These are phyloP conservation scores for Solanum aculeatissimum DNA, from an alignment of 305 asterid species.

Conservation along the genomic window DNA sequence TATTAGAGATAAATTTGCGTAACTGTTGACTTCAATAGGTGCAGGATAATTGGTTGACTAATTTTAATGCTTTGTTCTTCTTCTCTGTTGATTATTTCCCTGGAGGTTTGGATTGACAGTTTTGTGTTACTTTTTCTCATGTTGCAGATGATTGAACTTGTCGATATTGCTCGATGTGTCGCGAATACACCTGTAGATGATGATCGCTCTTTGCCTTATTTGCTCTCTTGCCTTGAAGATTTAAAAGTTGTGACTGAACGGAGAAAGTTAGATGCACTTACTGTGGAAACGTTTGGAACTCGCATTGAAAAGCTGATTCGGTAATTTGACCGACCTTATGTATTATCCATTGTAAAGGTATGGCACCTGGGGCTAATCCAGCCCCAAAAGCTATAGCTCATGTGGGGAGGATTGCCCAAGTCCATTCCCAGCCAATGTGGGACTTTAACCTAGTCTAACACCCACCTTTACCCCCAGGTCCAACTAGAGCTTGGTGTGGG, in stretches of 20 bases:
- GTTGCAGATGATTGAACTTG: conserved; percentile 93
- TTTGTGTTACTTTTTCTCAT: background rate
- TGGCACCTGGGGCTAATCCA: background rate
- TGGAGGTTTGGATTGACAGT: background rate
- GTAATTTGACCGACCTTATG: conserved; percentile 22
- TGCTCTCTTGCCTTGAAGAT: conserved; percentile 94
- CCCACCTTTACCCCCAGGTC: background rate
- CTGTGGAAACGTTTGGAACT: conserved; percentile 98
- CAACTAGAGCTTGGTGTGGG: background rate
- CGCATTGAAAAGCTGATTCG: conserved; percentile 96
- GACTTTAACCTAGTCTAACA: background rate
- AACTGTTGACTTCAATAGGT: background rate
- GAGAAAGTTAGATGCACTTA: conserved; percentile 87
- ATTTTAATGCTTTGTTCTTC: background rate
- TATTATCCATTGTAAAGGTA: background rate
- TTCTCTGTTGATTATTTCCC: background rate
- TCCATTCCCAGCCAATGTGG: background rate
- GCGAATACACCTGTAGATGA: conserved; percentile 91
- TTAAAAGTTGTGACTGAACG: conserved; percentile 81
- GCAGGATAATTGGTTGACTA: background rate
- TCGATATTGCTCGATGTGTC: conserved; percentile 95
- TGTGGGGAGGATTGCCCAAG: background rate
- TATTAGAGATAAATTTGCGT: background rate
- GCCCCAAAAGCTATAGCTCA: background rate
- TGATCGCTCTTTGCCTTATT: conserved; percentile 75